Base-by-base conservation (phyloP, 2,329 filamentous ascomycete species). In the Trichoderma citrinoviride region DNA sequence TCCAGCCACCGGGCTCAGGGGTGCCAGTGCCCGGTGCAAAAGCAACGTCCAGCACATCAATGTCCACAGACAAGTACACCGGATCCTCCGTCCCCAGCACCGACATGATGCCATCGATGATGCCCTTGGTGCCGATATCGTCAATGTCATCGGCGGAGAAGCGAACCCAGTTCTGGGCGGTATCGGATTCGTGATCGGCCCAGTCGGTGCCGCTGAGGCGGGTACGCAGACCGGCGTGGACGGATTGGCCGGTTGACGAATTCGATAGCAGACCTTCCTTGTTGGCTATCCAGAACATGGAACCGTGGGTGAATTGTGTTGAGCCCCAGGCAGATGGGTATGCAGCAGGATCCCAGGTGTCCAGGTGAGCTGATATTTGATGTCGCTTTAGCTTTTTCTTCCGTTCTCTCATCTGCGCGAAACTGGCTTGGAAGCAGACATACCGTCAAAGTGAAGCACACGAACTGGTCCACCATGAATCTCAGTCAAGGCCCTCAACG, bases 1-100 rank as follows among this genome's bases (percentile, higher is more conserved):
- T 95, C 93, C 93, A 97, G 46, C 93, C 93, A 65, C 93, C 93
- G 0, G 92, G 90, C 79, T 96, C 93, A 0, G 93, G 93, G 0
- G 93, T 97, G 1, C 93, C 93, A 0, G 92, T 96, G 2, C 90
- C 91, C 0, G 92, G 91, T 2, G 77, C 77, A 60, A 79, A 78
- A 7, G 77, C 77, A 0, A 93, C 92, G 74, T 96, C 92, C 4
- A 96, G 81, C 0, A 91, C 93, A 73, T 96, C 92, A 71, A 96
- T 96, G 73, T 97, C 93, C 3, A 80, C 85, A 41, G 86, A 90
- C 15, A 96, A 79, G 73, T 96, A 96, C 1, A 96, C 91, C 0
- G 92, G 92, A 69, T 86, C 87, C 68, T 91, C 86, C 23, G 87
- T 89, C 0, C 91, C 92, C 5, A 96, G 87, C 1, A 87, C 84